Evolutionary conservation across 768 basidiomycete species (phyloP).

Genomic region (Mycena indigotica): DNA sequence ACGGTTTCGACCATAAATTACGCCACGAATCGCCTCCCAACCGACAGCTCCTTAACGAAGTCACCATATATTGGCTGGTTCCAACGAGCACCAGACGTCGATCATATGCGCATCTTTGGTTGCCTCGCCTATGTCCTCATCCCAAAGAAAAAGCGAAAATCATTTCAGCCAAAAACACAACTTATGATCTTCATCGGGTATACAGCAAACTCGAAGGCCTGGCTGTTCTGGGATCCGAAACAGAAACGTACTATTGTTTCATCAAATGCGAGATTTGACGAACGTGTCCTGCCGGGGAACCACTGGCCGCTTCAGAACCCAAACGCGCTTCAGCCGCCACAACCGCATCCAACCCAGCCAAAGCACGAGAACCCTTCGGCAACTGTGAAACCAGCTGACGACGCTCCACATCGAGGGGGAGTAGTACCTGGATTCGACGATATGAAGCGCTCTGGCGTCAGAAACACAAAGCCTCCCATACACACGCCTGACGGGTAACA

Average conservation of each 20-base stretch:
- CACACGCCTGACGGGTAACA: no score
- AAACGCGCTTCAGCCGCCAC: no score
- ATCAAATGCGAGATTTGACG: not conserved
- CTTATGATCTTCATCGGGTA: not conserved
- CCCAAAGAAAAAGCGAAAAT: not conserved
- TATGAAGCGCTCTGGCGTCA: no score
- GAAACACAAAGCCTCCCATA: no score
- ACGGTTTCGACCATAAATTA: not conserved
- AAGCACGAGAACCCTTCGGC: no score
- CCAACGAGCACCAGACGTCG: not conserved
- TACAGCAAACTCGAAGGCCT: not conserved
- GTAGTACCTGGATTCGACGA: no score
- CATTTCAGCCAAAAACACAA: not conserved
- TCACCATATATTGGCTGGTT: not conserved
- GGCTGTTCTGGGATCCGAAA: not conserved
- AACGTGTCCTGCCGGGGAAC: not conserved
- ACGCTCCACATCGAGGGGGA: no score
- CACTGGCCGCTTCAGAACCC: no score
- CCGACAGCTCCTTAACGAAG: not conserved
- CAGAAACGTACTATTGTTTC: not conserved
- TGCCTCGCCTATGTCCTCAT: not conserved
- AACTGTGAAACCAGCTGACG: no score
- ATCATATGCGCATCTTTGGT: not conserved
- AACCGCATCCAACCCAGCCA: no score
- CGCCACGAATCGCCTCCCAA: not conserved